phyloP scores from a whole-genome alignment of 148 eudicot genomes.

The Chenopodium album region DNA sequence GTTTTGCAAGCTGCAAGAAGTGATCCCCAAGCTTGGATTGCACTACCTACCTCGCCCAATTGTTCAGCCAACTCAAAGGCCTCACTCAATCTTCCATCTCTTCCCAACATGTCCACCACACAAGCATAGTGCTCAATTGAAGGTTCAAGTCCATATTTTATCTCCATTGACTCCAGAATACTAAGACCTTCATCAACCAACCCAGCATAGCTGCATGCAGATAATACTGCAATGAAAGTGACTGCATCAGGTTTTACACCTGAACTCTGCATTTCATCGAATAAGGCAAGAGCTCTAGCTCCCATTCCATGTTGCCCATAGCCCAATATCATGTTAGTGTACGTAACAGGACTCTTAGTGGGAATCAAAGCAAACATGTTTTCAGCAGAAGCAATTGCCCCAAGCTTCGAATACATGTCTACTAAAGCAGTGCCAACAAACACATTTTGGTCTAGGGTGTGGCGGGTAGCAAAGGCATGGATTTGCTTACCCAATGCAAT shows the following conservation, averaged over 20 bases:
- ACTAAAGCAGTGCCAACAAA: slow-evolving; percentile 77
- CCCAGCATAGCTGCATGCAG: slow-evolving; percentile 92
- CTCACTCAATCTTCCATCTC: slow-evolving; percentile 71
- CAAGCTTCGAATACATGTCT: slow-evolving; percentile 88
- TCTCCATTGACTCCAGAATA: slow-evolving; percentile 69
- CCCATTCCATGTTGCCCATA: slow-evolving; percentile 92
- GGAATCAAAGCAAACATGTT: slow-evolving; percentile 44
- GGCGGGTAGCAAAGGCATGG: slow-evolving; percentile 69
- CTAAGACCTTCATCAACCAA: slow-evolving; percentile 76
- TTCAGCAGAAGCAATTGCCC: slow-evolving; percentile 61
- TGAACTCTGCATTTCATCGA: slow-evolving; percentile 54
- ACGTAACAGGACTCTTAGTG: slow-evolving; percentile 65
- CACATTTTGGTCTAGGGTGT: slow-evolving; percentile 56
- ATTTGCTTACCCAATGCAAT: slow-evolving; percentile 62
- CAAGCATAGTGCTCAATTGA: slow-evolving; percentile 77
- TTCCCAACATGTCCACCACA: slow-evolving; percentile 80
- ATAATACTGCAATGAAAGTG: slow-evolving; percentile 73
- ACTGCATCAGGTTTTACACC: slow-evolving; percentile 67
- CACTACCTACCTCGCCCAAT: slow-evolving; percentile 54
- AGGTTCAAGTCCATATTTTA: slow-evolving; percentile 51
- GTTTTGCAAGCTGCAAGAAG: slow-evolving; percentile 69
- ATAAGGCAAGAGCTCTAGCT: slow-evolving; percentile 49
- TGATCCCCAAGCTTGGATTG: slow-evolving; percentile 80
- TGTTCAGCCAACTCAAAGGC: slow-evolving; percentile 65
- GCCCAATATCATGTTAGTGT: slow-evolving; percentile 84